These are phyloP conservation scores for Luffa acutangula DNA, from an alignment of 306 rosid species.

Conservation along the genomic window DNA sequence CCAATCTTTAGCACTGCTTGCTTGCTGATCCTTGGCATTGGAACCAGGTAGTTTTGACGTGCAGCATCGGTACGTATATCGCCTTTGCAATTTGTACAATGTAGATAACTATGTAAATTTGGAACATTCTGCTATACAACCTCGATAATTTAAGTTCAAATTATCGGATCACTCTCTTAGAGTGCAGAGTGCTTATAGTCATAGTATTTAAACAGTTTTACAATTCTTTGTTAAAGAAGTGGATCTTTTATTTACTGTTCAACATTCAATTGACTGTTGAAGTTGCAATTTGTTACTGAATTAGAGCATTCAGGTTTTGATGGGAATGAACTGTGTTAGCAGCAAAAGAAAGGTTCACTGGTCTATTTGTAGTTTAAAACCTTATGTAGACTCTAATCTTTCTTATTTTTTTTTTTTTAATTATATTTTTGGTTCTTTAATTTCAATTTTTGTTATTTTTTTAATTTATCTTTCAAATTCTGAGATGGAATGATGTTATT, in stretches of 20 bases:
- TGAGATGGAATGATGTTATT: too few species aligned
- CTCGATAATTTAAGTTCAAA: background rate
- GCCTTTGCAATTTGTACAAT: background rate
- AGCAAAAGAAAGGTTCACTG: background rate
- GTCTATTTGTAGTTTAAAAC: background rate
- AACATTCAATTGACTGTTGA: background rate
- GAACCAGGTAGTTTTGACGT: background rate
- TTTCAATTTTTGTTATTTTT: too few species aligned
- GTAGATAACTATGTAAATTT: constrained; percentile 7
- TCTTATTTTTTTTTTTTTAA: too few species aligned
- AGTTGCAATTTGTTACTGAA: background rate
- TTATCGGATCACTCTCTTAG: background rate
- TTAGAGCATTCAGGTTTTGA: background rate
- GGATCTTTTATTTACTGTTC: background rate
- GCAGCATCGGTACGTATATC: background rate
- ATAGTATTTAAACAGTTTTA: background rate
- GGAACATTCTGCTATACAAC: background rate
- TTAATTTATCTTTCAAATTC: too few species aligned
- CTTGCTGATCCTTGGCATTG: background rate
- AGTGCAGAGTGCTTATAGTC: background rate
- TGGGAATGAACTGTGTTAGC: background rate
- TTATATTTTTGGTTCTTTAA: too few species aligned
- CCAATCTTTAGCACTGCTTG: constrained; percentile 33
- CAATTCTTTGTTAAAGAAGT: background rate
- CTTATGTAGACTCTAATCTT: too few species aligned